A percentile compares a stretch with the other conserved stretches of the same genome.
phyloP scores from a whole-genome alignment of 176 grass and related monocot genomes.

The Aegilops umbellulata region DNA sequence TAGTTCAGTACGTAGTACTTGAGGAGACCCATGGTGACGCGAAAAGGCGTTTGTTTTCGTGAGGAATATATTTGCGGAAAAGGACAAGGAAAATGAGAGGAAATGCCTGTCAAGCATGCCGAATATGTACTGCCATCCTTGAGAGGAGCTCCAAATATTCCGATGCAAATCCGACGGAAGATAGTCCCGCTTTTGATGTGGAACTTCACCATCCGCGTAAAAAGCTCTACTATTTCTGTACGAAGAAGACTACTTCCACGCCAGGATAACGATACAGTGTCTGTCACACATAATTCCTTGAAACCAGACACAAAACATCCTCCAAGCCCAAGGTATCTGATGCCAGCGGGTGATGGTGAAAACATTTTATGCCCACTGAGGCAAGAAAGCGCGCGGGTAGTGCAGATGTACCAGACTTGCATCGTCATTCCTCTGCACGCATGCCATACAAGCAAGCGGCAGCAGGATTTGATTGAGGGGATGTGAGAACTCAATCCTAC shows the following conservation, averaged over 20 bases:
- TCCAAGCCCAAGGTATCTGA: constrained; percentile 44
- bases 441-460: constrained; percentile 26
- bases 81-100: neutral
- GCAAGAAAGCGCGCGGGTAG: neutral
- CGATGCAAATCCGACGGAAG: neutral
- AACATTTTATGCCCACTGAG: constrained; percentile 24
- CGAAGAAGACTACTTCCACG: constrained; percentile 11
- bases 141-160: constrained; percentile 24
- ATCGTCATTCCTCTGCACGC: neutral
- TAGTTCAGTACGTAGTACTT: too few relatives aligned
- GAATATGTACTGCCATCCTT: neutral
- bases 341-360: constrained; percentile 26
- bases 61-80: neutral
- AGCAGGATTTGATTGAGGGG: constrained; percentile 40
- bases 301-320: constrained; percentile 11
- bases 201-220: neutral
- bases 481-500: constrained; percentile 10
- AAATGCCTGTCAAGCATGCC: neutral
- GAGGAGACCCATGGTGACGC: neutral
- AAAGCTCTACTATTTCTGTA: constrained; percentile 1
- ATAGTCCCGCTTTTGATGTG: constrained; percentile 6
- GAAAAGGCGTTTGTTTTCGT: neutral
- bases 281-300: neutral
- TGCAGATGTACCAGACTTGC: neutral
- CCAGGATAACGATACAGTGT: neutral